phyloP scores from a whole-genome alignment of 306 rosid species.

The Albizia julibrissin region DNA sequence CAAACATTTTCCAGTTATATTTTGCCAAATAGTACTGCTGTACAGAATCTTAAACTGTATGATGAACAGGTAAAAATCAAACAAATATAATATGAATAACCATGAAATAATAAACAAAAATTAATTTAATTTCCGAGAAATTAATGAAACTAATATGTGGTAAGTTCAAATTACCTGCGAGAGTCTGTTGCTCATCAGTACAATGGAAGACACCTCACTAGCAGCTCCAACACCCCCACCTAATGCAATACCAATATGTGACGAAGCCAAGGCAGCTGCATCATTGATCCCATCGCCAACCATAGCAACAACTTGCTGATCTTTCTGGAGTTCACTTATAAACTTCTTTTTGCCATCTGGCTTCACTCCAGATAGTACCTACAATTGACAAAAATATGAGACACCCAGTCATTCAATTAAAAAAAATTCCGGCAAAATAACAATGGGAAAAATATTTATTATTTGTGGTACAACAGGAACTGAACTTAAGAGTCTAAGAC shows the following conservation, averaged over 20 bases:
- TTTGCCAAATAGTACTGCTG: conserved; percentile 2
- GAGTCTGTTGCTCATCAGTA: conserved; percentile 87
- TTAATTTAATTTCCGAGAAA: background rate
- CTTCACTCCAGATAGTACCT: conserved; percentile 88
- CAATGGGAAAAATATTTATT: background rate
- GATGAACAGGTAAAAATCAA: background rate
- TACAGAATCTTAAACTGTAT: conserved; percentile 18
- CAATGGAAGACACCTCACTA: conserved; percentile 92
- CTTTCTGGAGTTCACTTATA: conserved; percentile 66
- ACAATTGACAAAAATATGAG: conserved; percentile 27
- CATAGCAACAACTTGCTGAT: conserved; percentile 79
- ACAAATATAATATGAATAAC: background rate
- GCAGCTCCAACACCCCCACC: conserved; percentile 99
- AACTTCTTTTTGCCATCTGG: conserved; percentile 80
- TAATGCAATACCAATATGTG: conserved; percentile 92
- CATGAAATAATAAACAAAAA: conserved; percentile 14
- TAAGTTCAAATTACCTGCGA: conserved; percentile 61
- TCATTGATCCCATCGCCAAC: conserved; percentile 99
- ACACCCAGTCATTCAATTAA: background rate
- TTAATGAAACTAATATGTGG: background rate
- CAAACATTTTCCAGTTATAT: background rate
- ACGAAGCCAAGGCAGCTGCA: conserved; percentile 93
- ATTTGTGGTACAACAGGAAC: background rate
- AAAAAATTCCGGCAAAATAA: background rate
- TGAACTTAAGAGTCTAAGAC: background rate